phyloP scores from a whole-genome alignment of 179 eudicot species.

The Silene noctiflora region DNA sequence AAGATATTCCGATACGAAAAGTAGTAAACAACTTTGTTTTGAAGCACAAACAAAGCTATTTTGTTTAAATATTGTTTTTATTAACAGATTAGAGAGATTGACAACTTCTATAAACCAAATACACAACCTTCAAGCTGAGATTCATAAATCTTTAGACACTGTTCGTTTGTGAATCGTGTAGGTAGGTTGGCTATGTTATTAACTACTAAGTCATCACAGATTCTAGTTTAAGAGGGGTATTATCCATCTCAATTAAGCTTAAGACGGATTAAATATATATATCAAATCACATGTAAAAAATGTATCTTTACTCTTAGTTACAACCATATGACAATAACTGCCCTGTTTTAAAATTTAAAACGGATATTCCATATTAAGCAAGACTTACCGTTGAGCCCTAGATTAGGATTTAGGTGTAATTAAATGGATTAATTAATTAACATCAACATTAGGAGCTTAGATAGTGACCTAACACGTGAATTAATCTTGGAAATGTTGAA shows the following conservation, averaged over 20 bases:
- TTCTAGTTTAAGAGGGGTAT: too few relatives aligned
- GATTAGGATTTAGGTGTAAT: not conserved
- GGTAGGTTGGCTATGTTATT: constrained; percentile 9
- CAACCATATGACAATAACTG: too few relatives aligned
- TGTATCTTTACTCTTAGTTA: too few relatives aligned
- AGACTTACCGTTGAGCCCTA: not conserved
- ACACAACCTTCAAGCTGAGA: not conserved
- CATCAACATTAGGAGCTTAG: constrained; percentile 8
- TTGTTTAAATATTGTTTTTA: not conserved
- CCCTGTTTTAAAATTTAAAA: too few relatives aligned
- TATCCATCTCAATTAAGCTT: too few relatives aligned
- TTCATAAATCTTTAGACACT: not conserved
- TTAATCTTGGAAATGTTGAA: constrained; percentile 2
- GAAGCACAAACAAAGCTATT: too few relatives aligned
- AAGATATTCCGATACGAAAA: too few relatives aligned
- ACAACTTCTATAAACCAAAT: constrained; percentile 14
- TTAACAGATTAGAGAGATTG: constrained; percentile 1
- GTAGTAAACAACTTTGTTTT: too few relatives aligned
- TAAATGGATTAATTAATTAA: constrained; percentile 1
- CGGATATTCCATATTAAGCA: too few relatives aligned
- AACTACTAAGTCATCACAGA: too few relatives aligned
- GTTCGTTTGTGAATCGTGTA: not conserved
- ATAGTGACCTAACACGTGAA: constrained; percentile 19
- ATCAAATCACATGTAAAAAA: too few relatives aligned
- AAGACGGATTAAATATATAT: too few relatives aligned